A percentile compares a stretch with the other conserved stretches of the same genome.
phyloP scores from a whole-genome alignment of 805 yeast genomes.

The Kuraishia ogatae region DNA sequence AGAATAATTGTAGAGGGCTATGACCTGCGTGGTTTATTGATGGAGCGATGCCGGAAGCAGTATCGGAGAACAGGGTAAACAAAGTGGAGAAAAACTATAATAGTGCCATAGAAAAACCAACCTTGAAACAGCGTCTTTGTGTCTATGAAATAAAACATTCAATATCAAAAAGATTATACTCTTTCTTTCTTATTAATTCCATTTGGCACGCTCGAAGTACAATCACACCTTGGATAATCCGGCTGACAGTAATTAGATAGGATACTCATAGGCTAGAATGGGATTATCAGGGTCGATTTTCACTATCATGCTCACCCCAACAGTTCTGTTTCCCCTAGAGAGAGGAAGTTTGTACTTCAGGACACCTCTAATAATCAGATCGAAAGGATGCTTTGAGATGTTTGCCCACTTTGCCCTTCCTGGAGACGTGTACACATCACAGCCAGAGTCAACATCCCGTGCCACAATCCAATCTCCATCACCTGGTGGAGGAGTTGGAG shows the following conservation, averaged over 20 bases:
- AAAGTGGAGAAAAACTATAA: too few relatives aligned
- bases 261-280: not conserved
- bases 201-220: too few relatives aligned
- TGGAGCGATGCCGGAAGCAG: too few relatives aligned
- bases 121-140: too few relatives aligned
- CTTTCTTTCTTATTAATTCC: too few relatives aligned
- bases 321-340: constrained; percentile 39
- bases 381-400: constrained; percentile 75
- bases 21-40: too few relatives aligned
- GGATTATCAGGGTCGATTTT: constrained; percentile 41
- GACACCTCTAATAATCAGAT: constrained; percentile 74
- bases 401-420: constrained; percentile 55
- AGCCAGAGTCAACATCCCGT: not conserved
- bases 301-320: constrained; percentile 52
- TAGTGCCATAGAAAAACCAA: too few relatives aligned
- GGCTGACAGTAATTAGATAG: not conserved
- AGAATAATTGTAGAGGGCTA: too few relatives aligned
- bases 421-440: not conserved
- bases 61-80: too few relatives aligned
- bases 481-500: not conserved
- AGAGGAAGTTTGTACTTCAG: constrained; percentile 72
- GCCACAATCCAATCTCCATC: not conserved
- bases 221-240: too few relatives aligned
- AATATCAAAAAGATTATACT: too few relatives aligned
- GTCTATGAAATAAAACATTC: too few relatives aligned